Evolutionary conservation across 2,329 filamentous ascomycete species (phyloP).

Genomic region (Fusarium nanum): DNA sequence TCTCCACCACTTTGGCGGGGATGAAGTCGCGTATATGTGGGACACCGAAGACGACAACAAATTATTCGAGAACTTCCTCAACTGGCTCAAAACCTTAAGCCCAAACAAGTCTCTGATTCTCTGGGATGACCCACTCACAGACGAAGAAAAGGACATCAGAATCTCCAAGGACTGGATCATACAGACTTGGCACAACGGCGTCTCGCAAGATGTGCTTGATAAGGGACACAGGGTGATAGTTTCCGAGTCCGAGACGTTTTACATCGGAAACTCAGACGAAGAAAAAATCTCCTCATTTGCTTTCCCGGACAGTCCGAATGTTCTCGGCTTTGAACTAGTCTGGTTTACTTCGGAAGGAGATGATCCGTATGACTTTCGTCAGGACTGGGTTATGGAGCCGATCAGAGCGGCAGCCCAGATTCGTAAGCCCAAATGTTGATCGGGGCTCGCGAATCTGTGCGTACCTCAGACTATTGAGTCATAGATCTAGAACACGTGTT

Average conservation of each 20-base stretch:
- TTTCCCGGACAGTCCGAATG: not conserved
- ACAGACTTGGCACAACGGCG: slow-evolving; percentile 16
- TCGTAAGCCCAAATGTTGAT: not conserved
- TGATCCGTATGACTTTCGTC: not conserved
- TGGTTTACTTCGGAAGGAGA: slow-evolving; percentile 17
- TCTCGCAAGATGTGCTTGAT: not conserved
- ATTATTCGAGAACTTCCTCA: not conserved
- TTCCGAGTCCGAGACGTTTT: slow-evolving; percentile 6
- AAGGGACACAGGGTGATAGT: slow-evolving; percentile 7
- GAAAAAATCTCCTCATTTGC: not conserved
- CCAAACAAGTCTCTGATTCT: slow-evolving; percentile 6
- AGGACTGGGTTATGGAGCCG: slow-evolving; percentile 9
- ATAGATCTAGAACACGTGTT: not conserved
- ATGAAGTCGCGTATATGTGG: slow-evolving; percentile 17
- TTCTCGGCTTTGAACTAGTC: slow-evolving; percentile 3
- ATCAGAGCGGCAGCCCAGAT: slow-evolving; percentile 9
- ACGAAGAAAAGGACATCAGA: not conserved
- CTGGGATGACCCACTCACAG: slow-evolving; percentile 15
- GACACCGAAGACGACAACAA: slow-evolving; percentile 13
- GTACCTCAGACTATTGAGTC: not conserved
- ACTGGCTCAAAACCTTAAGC: not conserved
- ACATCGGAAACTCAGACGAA: slow-evolving; percentile 8
- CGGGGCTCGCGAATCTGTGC: not conserved
- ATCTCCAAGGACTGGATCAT: slow-evolving; percentile 14
- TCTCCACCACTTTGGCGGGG: slow-evolving; percentile 12